phyloP scores from a whole-genome alignment of 192 early-diverging fungal genomes.

The Coemansia sp. region DNA sequence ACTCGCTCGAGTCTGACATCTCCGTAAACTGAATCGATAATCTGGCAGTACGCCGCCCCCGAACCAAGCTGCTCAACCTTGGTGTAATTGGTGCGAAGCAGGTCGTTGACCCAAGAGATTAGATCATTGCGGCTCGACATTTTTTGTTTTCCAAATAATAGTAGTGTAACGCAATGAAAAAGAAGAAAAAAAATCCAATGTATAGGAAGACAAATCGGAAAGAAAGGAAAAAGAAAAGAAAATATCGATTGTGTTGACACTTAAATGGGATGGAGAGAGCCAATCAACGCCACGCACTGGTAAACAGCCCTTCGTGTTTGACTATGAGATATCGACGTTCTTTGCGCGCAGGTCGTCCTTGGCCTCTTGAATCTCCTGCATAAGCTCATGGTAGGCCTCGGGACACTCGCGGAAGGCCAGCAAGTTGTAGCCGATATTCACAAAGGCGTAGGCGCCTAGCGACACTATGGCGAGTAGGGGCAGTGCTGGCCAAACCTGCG shows the following conservation, averaged over 20 bases:
- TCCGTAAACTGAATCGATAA: conserved; percentile 75
- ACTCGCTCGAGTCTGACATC: conserved; percentile 88
- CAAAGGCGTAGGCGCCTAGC: conserved; percentile 90
- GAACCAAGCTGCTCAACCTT: conserved; percentile 95
- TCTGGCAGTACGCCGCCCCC: conserved; percentile 77
- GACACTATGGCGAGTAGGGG: conserved; percentile 63
- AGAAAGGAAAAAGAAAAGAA: conserved; percentile 1
- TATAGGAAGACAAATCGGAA: neutral
- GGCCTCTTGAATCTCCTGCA: conserved; percentile 83
- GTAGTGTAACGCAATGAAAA: neutral
- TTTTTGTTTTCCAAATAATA: conserved; percentile 3
- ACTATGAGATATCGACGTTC: conserved; percentile 59
- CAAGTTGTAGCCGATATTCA: conserved; percentile 83
- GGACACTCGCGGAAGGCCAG: conserved; percentile 91
- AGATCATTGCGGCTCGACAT: conserved; percentile 88
- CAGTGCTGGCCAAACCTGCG: conserved; percentile 48
- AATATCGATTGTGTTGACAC: conserved; percentile 3
- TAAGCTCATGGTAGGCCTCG: conserved; percentile 81
- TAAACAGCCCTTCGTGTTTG: neutral
- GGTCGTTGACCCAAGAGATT: conserved; percentile 93
- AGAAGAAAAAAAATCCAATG: neutral
- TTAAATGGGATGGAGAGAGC: neutral
- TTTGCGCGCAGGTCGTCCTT: conserved; percentile 76
- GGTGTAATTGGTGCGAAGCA: conserved; percentile 86
- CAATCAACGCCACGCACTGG: neutral